A percentile compares a stretch with the other conserved stretches of the same genome.
Conservation (phyloP, 441 rosid genomes). For the Populus hybrid region DNA sequence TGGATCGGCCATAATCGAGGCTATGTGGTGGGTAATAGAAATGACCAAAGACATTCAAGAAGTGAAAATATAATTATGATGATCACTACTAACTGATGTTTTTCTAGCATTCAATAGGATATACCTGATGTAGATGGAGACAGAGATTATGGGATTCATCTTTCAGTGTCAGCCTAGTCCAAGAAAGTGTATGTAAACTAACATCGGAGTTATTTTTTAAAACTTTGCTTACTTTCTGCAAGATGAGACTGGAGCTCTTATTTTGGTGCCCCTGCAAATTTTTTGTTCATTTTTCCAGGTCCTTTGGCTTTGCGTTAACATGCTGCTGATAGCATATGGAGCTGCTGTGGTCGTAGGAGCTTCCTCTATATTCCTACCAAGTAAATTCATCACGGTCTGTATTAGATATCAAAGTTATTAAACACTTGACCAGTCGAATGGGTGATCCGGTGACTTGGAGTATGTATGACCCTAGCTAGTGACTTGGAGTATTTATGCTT, state of each 20-base stretch:
- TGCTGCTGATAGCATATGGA: conserved; percentile 29
- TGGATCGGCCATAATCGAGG: background rate
- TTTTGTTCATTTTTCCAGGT: conserved; percentile 16
- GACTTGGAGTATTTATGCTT: background rate
- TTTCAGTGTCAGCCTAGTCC: conserved; percentile 26
- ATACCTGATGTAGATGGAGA: conserved; percentile 44
- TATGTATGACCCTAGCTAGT: too few relatives aligned
- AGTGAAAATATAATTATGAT: too few relatives aligned
- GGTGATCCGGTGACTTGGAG: too few relatives aligned
- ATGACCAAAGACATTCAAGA: background rate
- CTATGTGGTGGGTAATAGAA: background rate
- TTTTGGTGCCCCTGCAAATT: background rate
- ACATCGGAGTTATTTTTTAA: background rate
- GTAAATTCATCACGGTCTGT: conserved; percentile 26
- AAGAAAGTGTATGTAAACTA: conserved; percentile 23
- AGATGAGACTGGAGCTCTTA: background rate
- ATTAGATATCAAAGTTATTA: background rate
- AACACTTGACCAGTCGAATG: too few relatives aligned
- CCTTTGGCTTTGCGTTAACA: conserved; percentile 29
- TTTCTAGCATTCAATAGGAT: conserved; percentile 22
- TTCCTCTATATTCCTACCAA: conserved; percentile 16
- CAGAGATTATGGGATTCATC: conserved; percentile 30
- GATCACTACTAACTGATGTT: background rate
- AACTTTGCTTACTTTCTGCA: background rate
- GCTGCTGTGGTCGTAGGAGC: conserved; percentile 25